phyloP scores from a whole-genome alignment of 1,139 yeast species.

The Suhomyces kunorum region DNA sequence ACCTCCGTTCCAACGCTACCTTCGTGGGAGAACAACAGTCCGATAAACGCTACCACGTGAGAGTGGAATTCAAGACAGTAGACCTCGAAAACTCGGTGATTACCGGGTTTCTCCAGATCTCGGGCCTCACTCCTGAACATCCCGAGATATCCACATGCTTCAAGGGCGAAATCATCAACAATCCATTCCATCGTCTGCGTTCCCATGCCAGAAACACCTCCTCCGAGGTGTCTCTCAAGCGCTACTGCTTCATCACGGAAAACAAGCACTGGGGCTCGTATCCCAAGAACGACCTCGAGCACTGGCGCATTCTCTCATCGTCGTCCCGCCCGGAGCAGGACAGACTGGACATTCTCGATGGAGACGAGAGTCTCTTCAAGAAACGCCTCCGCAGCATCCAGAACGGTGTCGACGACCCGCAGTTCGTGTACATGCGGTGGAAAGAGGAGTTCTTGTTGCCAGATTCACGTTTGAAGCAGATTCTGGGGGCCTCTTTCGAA shows the following conservation, averaged over 20 bases:
- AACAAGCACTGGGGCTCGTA: constrained; percentile 59
- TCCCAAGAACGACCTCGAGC: constrained; percentile 72
- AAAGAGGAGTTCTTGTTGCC: constrained; percentile 86
- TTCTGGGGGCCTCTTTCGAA: constrained; percentile 84
- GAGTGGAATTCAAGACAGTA: constrained; percentile 70
- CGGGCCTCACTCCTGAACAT: constrained; percentile 74
- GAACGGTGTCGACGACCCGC: constrained; percentile 32
- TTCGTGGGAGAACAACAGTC: constrained; percentile 75
- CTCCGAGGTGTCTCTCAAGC: constrained; percentile 34
- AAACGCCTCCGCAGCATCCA: constrained; percentile 33
- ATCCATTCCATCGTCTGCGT: constrained; percentile 38
- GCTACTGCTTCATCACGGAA: constrained; percentile 44
- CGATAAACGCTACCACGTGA: constrained; percentile 68
- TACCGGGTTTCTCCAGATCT: constrained; percentile 78
- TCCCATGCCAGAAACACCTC: constrained; percentile 22
- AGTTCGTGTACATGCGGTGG: constrained; percentile 87
- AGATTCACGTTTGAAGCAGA: constrained; percentile 66
- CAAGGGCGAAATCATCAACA: constrained; percentile 79
- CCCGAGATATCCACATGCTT: constrained; percentile 85
- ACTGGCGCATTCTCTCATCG: constrained; percentile 79
- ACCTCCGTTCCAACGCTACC: constrained; percentile 61
- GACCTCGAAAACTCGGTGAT: constrained; percentile 62
- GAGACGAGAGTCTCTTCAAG: constrained; percentile 19
- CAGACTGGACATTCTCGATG: constrained; percentile 25
- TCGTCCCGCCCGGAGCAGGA: constrained; percentile 18